phyloP scores from a whole-genome alignment of 805 yeast genomes.

The Yamadazyma philogaea region DNA sequence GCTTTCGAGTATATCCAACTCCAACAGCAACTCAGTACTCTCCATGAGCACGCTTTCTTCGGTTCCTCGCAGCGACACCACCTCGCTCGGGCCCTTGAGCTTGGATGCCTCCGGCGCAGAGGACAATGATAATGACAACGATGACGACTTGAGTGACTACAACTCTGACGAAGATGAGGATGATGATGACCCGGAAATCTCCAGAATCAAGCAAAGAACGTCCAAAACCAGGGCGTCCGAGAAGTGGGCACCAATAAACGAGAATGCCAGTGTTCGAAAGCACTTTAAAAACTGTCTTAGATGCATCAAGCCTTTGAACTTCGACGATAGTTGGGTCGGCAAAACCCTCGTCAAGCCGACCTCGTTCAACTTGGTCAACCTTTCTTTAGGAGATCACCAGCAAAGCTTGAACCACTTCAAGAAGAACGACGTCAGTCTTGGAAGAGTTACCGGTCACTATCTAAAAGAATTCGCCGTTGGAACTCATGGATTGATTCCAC shows the following conservation, averaged over 20 bases:
- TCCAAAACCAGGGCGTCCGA: constrained; percentile 15
- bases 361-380: constrained; percentile 11
- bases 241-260: constrained; percentile 49
- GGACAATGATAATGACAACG: constrained; percentile 6
- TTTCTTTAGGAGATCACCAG: neutral
- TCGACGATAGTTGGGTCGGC: constrained; percentile 54
- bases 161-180: constrained; percentile 13
- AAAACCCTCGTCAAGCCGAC: constrained; percentile 42
- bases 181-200: constrained; percentile 13
- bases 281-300: constrained; percentile 51
- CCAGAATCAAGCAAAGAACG: constrained; percentile 3
- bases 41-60: constrained; percentile 7
- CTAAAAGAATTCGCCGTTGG: constrained; percentile 36
- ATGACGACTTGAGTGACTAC: constrained; percentile 9
- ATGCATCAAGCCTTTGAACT: constrained; percentile 52
- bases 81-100: constrained; percentile 5
- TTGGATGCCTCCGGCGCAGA: constrained; percentile 4
- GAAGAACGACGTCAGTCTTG: constrained; percentile 8
- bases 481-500: constrained; percentile 36
- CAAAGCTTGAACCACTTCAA: constrained; percentile 5
- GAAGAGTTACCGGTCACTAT: constrained; percentile 29
- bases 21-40: constrained; percentile 3
- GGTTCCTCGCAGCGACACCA: constrained; percentile 3
- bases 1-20: constrained; percentile 3
- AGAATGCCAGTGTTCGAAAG: constrained; percentile 33